phyloP scores from a whole-genome alignment of 306 rosid genomes.

The Abrus precatorius region DNA sequence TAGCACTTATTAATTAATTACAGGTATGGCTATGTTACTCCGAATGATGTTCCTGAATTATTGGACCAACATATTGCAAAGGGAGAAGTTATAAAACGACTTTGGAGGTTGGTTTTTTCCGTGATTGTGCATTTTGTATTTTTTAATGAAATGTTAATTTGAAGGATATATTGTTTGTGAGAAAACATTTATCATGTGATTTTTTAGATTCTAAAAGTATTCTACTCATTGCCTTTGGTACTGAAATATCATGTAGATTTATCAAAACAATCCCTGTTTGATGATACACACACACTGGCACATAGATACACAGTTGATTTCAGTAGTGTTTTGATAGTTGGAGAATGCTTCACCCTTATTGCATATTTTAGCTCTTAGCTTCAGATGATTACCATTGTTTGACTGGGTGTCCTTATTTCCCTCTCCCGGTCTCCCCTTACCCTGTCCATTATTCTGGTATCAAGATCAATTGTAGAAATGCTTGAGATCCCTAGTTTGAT shows the following conservation, averaged over 20 bases:
- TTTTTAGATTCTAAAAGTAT: neutral
- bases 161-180: slow-evolving; percentile 8
- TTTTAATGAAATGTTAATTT: slow-evolving; percentile 25
- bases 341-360: slow-evolving; percentile 1
- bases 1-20: slow-evolving; percentile 39
- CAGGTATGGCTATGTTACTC: slow-evolving; percentile 94
- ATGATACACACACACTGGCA: neutral
- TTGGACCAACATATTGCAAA: slow-evolving; percentile 82
- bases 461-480: neutral
- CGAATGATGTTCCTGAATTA: slow-evolving; percentile 80
- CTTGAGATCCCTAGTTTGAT: neutral
- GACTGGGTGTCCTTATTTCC: neutral
- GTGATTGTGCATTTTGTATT: slow-evolving; percentile 12
- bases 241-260: slow-evolving; percentile 11
- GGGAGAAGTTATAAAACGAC: slow-evolving; percentile 73
- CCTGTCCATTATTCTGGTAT: slow-evolving; percentile 16
- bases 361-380: neutral
- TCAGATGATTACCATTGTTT: slow-evolving; percentile 17
- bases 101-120: slow-evolving; percentile 76
- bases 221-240: neutral
- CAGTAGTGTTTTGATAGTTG: neutral
- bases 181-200: neutral
- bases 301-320: neutral
- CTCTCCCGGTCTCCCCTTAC: neutral
- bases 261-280: neutral